These are phyloP conservation scores for Sporodiniella umbellata DNA, from an alignment of 371 early-diverging fungal genomes.

Conservation along the genomic window DNA sequence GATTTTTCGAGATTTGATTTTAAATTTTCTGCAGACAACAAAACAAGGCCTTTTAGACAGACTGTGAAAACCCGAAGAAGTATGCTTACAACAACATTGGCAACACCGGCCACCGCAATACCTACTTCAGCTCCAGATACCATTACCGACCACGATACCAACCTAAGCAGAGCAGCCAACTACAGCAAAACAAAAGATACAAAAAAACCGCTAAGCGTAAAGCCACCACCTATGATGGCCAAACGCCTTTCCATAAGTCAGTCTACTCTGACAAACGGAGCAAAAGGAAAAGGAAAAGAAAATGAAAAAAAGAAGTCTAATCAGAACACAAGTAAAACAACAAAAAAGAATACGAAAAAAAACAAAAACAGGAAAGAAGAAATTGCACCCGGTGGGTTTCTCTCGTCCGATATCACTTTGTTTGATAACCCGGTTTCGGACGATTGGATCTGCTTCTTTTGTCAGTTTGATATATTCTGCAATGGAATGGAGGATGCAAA, in stretches of 20 bases:
- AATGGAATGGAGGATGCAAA: constrained; percentile 26
- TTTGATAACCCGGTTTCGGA: constrained; percentile 28
- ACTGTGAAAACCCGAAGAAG: too few species aligned
- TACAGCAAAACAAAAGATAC: too few species aligned
- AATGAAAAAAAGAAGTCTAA: constrained; percentile 3
- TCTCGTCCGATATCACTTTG: constrained; percentile 23
- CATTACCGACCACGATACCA: too few species aligned
- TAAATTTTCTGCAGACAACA: too few species aligned
- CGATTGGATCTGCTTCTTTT: constrained; percentile 47
- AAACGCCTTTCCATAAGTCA: not conserved
- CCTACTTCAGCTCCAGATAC: too few species aligned
- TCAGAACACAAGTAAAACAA: not conserved
- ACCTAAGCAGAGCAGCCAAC: too few species aligned
- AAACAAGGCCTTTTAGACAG: too few species aligned
- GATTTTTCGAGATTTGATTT: too few species aligned
- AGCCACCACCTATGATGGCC: not conserved
- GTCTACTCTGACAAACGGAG: not conserved
- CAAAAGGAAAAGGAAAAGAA: not conserved
- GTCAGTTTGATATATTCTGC: constrained; percentile 39
- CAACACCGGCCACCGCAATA: too few species aligned
- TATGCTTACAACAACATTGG: too few species aligned
- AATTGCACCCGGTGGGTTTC: constrained; percentile 17
- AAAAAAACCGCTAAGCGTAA: too few species aligned
- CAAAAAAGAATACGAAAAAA: constrained; percentile 2
- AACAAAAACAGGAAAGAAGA: constrained; percentile 10